Conservation (phyloP, 1,139 yeast genomes). For the Nakaseomyces bracarensis region DNA sequence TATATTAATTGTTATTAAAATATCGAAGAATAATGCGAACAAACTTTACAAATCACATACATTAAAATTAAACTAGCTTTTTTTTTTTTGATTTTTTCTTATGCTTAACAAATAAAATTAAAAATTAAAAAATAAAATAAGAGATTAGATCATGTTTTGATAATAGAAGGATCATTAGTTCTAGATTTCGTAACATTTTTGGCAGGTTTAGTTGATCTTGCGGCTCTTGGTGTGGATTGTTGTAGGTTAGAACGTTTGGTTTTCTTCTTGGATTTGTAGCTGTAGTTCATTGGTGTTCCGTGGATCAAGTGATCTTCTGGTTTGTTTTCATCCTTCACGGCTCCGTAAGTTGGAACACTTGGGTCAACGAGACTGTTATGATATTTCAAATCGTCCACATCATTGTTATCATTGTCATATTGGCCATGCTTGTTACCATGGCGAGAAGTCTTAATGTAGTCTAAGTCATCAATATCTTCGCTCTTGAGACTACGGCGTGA, state of each 20-base stretch:
- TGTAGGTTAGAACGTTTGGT: not conserved
- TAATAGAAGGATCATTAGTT: not conserved
- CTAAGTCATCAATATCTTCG: not conserved
- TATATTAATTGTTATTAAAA: no score
- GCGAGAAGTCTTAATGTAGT: not conserved
- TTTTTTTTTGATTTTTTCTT: no score
- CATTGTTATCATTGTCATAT: not conserved
- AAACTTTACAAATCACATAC: no score
- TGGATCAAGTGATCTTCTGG: constrained; percentile 1
- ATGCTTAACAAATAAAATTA: no score
- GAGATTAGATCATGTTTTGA: no score
- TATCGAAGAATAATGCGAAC: no score
- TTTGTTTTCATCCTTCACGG: not conserved
- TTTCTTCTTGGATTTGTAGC: not conserved
- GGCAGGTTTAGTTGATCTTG: not conserved
- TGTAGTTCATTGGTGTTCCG: constrained; percentile 4
- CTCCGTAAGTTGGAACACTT: constrained; percentile 1
- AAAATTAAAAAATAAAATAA: no score
- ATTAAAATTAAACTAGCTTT: no score
- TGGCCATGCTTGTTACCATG: not conserved
- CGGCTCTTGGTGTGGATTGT: not conserved
- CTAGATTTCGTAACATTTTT: not conserved
- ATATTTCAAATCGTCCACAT: not conserved
- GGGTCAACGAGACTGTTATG: constrained; percentile 5
- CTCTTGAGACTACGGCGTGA: constrained; percentile 4